Evolutionary conservation across 2,329 filamentous ascomycete genomes (phyloP).

Genomic region (Venturia asperata): DNA sequence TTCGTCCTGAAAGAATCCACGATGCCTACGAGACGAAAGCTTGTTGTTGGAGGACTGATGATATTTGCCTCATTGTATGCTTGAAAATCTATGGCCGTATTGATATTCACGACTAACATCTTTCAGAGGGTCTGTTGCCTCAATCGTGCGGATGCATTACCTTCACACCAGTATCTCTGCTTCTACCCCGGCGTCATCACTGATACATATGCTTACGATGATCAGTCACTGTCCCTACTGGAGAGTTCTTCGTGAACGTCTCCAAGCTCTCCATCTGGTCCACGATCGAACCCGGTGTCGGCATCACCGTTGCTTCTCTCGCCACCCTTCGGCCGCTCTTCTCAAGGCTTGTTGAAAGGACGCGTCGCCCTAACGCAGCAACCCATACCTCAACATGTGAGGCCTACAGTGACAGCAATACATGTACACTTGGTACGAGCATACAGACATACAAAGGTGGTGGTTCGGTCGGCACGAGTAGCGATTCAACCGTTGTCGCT

Average conservation of each 20-base stretch:
- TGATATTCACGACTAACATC: neutral
- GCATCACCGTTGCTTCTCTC: slow-evolving; percentile 16
- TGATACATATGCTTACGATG: too few species aligned
- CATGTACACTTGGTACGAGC: neutral
- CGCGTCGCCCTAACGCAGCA: neutral
- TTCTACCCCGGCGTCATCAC: too few species aligned
- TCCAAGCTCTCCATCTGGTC: slow-evolving; percentile 16
- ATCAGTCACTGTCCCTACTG: neutral
- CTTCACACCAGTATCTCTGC: neutral
- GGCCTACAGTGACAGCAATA: neutral
- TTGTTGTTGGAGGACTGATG: slow-evolving; percentile 36
- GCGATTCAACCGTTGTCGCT: neutral
- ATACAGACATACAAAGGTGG: neutral
- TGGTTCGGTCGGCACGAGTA: neutral
- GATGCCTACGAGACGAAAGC: slow-evolving; percentile 36
- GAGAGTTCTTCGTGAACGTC: slow-evolving; percentile 13
- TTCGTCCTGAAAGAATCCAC: slow-evolving; percentile 35
- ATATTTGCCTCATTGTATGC: slow-evolving; percentile 32
- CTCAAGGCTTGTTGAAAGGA: neutral
- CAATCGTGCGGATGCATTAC: slow-evolving; percentile 18
- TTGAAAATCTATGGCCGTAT: neutral
- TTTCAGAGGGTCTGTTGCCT: slow-evolving; percentile 16
- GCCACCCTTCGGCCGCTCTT: slow-evolving; percentile 16
- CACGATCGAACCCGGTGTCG: slow-evolving; percentile 17
- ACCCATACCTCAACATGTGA: neutral